phyloP scores from a whole-genome alignment of 2,329 filamentous ascomycete species.

The Hymenoscyphus salicellus region DNA sequence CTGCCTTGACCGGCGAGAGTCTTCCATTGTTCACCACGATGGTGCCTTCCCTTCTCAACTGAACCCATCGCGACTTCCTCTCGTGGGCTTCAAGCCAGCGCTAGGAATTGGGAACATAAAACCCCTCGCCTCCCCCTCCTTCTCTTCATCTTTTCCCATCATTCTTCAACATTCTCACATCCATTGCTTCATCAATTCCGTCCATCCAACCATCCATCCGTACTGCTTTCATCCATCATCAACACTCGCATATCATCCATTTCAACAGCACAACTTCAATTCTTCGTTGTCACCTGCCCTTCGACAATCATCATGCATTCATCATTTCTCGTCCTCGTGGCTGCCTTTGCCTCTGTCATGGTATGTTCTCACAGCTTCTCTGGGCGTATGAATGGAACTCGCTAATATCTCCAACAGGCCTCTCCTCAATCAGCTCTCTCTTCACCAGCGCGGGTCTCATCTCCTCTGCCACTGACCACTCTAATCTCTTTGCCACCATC shows the following conservation, averaged over 20 bases:
- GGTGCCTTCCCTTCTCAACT: neutral
- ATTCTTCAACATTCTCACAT: neutral
- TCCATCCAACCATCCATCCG: slow-evolving; percentile 1
- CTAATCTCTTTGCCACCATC: neutral
- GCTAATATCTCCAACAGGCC: neutral
- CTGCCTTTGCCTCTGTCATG: neutral
- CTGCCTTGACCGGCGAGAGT: neutral
- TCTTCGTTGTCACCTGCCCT: neutral
- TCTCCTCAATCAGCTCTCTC: neutral
- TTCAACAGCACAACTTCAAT: slow-evolving; percentile 4
- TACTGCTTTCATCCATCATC: slow-evolving; percentile 4
- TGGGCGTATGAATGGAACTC: neutral
- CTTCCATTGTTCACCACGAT: neutral
- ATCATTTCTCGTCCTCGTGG: neutral
- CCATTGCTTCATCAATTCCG: neutral
- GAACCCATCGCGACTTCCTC: slow-evolving; percentile 1
- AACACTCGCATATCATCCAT: slow-evolving; percentile 2
- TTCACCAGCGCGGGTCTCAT: neutral
- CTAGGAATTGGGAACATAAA: neutral
- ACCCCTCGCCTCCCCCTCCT: neutral
- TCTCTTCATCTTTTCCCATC: neutral
- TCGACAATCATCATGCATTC: slow-evolving; percentile 4
- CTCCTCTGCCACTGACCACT: neutral
- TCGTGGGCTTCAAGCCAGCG: neutral
- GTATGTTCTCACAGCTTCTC: neutral